phyloP scores from a whole-genome alignment of 208 protist species.

The Trypanosoma brucei region DNA sequence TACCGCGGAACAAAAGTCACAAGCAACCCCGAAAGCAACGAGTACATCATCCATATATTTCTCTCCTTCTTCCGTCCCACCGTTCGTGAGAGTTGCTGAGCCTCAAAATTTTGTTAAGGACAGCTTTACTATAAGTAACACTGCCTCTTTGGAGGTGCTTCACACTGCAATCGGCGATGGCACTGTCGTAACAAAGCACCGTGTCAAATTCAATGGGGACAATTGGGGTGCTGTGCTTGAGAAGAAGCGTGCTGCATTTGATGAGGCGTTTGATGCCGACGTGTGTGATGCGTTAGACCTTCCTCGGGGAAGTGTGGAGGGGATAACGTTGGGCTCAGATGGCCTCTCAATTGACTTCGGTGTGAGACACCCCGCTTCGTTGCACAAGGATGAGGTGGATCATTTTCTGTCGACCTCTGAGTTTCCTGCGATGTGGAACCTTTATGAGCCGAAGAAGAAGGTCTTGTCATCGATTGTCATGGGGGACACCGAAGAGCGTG shows the following conservation, averaged over 20 bases:
- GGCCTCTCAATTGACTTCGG: conserved; percentile 24
- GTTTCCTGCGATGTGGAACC: conserved; percentile 5
- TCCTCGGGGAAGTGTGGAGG: conserved; percentile 9
- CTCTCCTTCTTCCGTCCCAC: too few relatives aligned
- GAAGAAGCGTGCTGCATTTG: conserved; percentile 15
- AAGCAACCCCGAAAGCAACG: too few relatives aligned
- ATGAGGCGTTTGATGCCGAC: conserved; percentile 29
- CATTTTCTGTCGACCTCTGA: neutral
- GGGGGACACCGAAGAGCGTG: neutral
- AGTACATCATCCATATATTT: too few relatives aligned
- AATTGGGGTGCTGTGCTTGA: conserved; percentile 31
- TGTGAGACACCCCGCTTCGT: conserved; percentile 18
- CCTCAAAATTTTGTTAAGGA: too few relatives aligned
- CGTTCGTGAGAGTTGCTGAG: too few relatives aligned
- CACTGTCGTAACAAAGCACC: conserved; percentile 25
- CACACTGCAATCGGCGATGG: too few relatives aligned
- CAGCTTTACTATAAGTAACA: too few relatives aligned
- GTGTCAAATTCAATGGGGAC: conserved; percentile 33
- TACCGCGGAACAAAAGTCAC: too few relatives aligned
- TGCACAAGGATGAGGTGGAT: conserved; percentile 21
- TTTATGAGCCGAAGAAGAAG: neutral
- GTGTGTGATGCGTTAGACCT: conserved; percentile 26
- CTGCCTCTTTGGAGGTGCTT: too few relatives aligned
- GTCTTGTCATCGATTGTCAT: neutral
- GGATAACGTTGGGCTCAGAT: conserved; percentile 23